Percentiles rank a stretch among this genome's conserved stretches.
Evolutionary conservation across 257 asterid genomes (phyloP).

Genomic region (Nicotiana sylvestris): DNA sequence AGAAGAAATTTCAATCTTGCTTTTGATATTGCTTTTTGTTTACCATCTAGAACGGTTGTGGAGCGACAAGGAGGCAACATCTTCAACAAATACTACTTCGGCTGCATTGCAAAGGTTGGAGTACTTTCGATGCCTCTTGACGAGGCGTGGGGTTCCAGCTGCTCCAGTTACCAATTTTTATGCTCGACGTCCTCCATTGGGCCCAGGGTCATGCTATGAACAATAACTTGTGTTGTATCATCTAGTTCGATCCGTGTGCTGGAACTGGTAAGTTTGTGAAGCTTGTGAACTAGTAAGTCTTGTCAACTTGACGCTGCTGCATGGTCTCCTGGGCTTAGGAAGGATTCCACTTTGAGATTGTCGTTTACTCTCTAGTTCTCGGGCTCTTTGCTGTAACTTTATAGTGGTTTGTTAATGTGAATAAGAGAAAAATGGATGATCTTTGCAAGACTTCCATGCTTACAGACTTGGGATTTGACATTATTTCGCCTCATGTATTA

Average conservation of each 20-base stretch:
- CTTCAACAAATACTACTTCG: constrained; percentile 23
- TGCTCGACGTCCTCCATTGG: constrained; percentile 62
- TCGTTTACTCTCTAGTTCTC: not conserved
- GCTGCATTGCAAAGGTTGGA: constrained; percentile 54
- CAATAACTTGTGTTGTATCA: constrained; percentile 34
- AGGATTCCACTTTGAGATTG: not conserved
- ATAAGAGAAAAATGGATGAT: not conserved
- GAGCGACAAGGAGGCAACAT: constrained; percentile 46
- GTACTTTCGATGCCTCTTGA: constrained; percentile 76
- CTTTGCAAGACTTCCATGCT: not conserved
- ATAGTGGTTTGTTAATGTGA: not conserved
- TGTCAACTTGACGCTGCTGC: not conserved
- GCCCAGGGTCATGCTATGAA: constrained; percentile 76
- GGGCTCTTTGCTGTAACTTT: not conserved
- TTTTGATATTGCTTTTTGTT: not conserved
- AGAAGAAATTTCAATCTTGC: not conserved
- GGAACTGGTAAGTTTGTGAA: constrained; percentile 7
- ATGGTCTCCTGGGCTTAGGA: not conserved
- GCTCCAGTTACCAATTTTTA: constrained; percentile 63
- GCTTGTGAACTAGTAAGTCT: not conserved
- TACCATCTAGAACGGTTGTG: constrained; percentile 64
- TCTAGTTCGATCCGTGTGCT: not conserved
- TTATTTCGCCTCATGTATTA: not conserved
- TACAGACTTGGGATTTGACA: not conserved
- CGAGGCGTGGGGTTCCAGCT: constrained; percentile 80